Percentiles rank a stretch among this genome's conserved stretches.
Evolutionary conservation across 1,284 basidiomycete genomes (phyloP).

Genomic region (Farysia itapuensis): DNA sequence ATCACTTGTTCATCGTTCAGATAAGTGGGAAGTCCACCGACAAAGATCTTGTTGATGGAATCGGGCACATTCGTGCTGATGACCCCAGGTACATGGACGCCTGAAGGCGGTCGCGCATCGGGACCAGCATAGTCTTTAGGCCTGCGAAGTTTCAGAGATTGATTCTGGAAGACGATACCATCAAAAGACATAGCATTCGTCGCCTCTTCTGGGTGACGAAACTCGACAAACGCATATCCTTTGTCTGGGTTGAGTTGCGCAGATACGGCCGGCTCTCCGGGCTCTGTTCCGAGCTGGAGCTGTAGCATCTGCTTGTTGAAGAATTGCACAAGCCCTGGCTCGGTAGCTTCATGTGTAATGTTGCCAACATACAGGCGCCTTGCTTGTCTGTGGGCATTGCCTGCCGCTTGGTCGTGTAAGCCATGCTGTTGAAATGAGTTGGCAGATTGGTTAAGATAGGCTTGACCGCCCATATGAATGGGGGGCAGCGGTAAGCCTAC

Average conservation of each 20-base stretch:
- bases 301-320: constrained; percentile 96
- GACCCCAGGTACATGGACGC: constrained; percentile 80
- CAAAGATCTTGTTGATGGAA: constrained; percentile 95
- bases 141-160: constrained; percentile 88
- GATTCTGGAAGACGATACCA: constrained; percentile 89
- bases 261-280: constrained; percentile 76
- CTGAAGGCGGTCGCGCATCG: constrained; percentile 67
- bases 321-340: constrained; percentile 83
- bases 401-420: constrained; percentile 12
- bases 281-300: constrained; percentile 65
- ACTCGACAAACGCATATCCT: constrained; percentile 90
- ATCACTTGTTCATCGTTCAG: constrained; percentile 96
- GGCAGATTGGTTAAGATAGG: constrained; percentile 6
- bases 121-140: constrained; percentile 87
- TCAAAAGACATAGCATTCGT: constrained; percentile 95
- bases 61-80: constrained; percentile 96
- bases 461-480: constrained; percentile 64
- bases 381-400: constrained; percentile 69
- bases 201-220: constrained; percentile 93
- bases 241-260: constrained; percentile 97
- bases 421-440: constrained; percentile 2
- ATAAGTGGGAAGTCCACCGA: constrained; percentile 92
- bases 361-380: constrained; percentile 93
- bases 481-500: constrained; percentile 67
- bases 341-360: constrained; percentile 87